Conservation (phyloP, 345 rosid species). For the Laguncularia racemosa region DNA sequence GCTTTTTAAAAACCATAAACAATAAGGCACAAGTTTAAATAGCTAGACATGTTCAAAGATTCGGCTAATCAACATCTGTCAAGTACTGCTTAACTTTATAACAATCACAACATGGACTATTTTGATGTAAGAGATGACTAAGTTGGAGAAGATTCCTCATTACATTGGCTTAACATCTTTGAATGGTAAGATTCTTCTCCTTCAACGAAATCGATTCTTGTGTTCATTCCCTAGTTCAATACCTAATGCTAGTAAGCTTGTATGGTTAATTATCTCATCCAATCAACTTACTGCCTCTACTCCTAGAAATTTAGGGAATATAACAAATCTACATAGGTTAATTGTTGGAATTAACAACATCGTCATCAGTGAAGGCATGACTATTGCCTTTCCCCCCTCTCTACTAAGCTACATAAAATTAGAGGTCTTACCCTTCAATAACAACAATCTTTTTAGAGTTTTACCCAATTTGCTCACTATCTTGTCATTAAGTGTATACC, state of each 20-base stretch:
- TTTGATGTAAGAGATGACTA: slow-evolving; percentile 2
- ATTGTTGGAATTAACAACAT: no score
- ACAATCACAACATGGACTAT: slow-evolving; percentile 10
- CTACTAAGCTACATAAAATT: no score
- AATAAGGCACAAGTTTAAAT: slow-evolving; percentile 8
- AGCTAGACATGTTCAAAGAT: slow-evolving; percentile 13
- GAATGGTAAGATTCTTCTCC: slow-evolving; percentile 6
- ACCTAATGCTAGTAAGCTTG: slow-evolving; percentile 13
- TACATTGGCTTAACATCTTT: slow-evolving; percentile 15
- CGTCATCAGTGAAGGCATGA: no score
- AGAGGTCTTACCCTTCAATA: no score
- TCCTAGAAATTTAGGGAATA: no score
- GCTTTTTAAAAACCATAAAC: slow-evolving; percentile 10
- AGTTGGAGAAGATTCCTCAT: slow-evolving; percentile 15
- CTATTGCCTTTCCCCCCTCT: no score
- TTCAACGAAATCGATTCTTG: slow-evolving; percentile 11
- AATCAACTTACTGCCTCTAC: no score
- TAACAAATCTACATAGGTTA: no score
- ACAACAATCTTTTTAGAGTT: no score
- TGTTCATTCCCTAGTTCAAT: slow-evolving; percentile 21
- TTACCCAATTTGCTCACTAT: no score
- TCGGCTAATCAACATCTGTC: slow-evolving; percentile 10
- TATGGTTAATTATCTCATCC: background rate
- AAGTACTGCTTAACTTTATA: slow-evolving; percentile 22
- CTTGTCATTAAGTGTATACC: no score